These are phyloP conservation scores for Domatiomyces catenatus DNA, from an alignment of 2,329 filamentous ascomycete species.

Conservation along the genomic window DNA sequence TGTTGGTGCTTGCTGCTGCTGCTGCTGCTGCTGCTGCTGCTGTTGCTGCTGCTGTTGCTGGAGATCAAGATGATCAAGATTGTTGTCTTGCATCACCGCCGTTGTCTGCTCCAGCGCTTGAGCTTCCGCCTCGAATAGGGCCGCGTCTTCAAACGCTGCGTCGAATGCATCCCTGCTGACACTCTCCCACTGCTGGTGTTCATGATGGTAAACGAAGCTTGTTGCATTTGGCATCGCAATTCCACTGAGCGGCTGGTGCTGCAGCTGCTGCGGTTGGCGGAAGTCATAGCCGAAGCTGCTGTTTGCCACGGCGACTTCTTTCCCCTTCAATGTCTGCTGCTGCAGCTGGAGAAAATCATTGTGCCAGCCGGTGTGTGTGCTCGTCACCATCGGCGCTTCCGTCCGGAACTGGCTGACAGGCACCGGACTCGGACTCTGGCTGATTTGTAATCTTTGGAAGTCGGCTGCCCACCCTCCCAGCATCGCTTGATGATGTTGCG, in stretches of 20 bases:
- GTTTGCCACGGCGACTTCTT: not conserved
- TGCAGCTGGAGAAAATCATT: conserved; percentile 40
- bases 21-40: not conserved
- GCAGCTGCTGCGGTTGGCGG: not conserved
- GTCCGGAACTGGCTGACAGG: conserved; percentile 33
- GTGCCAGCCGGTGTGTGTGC: conserved; percentile 38
- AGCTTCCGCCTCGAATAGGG: conserved; percentile 6
- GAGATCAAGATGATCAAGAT: not conserved
- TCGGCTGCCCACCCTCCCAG: conserved; percentile 29
- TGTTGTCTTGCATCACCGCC: not conserved
- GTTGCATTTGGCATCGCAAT: not conserved
- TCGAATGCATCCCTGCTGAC: conserved; percentile 11
- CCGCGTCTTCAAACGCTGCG: conserved; percentile 14
- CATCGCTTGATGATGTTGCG: conserved; percentile 16
- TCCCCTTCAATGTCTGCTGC: conserved; percentile 3
- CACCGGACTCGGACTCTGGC: conserved; percentile 28
- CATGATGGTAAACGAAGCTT: not conserved
- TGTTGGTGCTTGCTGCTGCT: not conserved
- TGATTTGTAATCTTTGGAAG: conserved; percentile 31
- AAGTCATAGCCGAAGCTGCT: not conserved
- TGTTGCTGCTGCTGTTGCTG: not conserved
- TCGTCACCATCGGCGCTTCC: conserved; percentile 22
- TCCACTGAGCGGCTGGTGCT: not conserved
- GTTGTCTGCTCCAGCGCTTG: conserved; percentile 11
- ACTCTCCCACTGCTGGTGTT: conserved; percentile 3